Conservation (phyloP, 352 stramenopile genomes). For the Phytophthora aleatoria region DNA sequence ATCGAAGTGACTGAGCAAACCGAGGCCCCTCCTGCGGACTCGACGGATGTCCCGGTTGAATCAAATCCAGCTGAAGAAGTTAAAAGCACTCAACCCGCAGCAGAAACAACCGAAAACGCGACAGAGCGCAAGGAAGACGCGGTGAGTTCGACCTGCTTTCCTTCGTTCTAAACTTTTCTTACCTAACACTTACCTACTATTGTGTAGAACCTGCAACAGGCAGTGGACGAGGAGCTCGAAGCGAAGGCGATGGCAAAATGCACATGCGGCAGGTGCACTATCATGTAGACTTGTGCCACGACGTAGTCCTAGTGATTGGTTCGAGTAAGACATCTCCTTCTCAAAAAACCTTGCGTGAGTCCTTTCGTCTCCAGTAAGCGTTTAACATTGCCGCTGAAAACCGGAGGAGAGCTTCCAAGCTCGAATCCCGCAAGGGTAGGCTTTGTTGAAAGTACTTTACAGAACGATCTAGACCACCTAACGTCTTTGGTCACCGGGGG, state of each 20-base stretch:
- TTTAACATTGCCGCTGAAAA: too few species aligned
- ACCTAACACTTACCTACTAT: neutral
- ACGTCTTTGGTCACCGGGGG: too few species aligned
- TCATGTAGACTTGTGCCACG: slow-evolving; percentile 51
- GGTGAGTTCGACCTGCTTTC: slow-evolving; percentile 9
- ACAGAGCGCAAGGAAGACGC: slow-evolving; percentile 18
- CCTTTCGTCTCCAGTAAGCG: too few species aligned
- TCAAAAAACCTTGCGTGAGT: neutral
- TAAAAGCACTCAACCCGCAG: slow-evolving; percentile 13
- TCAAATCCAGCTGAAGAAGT: slow-evolving; percentile 11
- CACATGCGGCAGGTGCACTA: slow-evolving; percentile 59
- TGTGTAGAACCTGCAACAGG: slow-evolving; percentile 9
- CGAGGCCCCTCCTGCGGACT: neutral
- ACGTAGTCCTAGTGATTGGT: neutral
- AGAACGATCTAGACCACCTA: too few species aligned
- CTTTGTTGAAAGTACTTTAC: too few species aligned
- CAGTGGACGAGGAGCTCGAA: slow-evolving; percentile 51
- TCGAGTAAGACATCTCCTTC: neutral
- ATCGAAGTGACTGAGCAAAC: slow-evolving; percentile 18
- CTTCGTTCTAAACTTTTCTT: neutral
- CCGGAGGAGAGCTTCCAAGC: too few species aligned
- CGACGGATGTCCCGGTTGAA: slow-evolving; percentile 3
- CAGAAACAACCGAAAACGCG: slow-evolving; percentile 10
- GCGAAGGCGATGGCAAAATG: slow-evolving; percentile 71
- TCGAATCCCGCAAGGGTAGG: too few species aligned